Evolutionary conservation across 768 basidiomycete species (phyloP), one percentile per base, ranked within the genome.

Genomic region (Xerocomus potaroensis): DNA sequence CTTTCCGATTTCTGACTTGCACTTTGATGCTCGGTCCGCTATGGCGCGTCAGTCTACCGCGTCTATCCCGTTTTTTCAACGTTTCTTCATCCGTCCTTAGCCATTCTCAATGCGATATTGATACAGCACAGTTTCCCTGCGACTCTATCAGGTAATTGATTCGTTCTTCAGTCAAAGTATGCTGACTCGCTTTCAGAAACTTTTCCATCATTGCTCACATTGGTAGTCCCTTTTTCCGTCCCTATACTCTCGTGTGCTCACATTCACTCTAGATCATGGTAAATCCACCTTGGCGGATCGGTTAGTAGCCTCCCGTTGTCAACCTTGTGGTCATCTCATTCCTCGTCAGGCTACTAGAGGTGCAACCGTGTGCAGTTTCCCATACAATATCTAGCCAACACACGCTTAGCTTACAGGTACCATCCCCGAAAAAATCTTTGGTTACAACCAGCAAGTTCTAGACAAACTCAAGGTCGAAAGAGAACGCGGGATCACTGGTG

Each of bases 201-300:
- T 92, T 97, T 65, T 94, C 92, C 9, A 92, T 97, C 55, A 95
- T 97, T 62, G 93, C 93, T 1, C 94, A 97, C 65, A 96, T 96
- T 56, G 92, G 91, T 83, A 59, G 45, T 50, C 24, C 23, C 30
- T 12, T 8, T 23, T 9, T 23, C 32, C 14, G 0, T 27, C 6
- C 19, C 8, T 14, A 15, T 19, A 26, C 18, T 35, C 51, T 15
- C 23, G 9, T 11, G 3, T 26, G 5, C 53, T 63, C 42, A 46
- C 42, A 15, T 29, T 39, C 11, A 32, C 21, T 41, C n/a, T 47
- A 87, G 88, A 96, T 66, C 94, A 96, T 67, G 95, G 95, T 43
- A 98, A 97, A 74, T 93, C 91, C 4, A 96, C 92, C 4, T 72
- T 96, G 47, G 91, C 92, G 6, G 94, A 96, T 61, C 73, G 91